A percentile compares a stretch with the other conserved stretches of the same genome.
phyloP scores from a whole-genome alignment of 805 yeast species.

The Zygoascus ofunaensis region DNA sequence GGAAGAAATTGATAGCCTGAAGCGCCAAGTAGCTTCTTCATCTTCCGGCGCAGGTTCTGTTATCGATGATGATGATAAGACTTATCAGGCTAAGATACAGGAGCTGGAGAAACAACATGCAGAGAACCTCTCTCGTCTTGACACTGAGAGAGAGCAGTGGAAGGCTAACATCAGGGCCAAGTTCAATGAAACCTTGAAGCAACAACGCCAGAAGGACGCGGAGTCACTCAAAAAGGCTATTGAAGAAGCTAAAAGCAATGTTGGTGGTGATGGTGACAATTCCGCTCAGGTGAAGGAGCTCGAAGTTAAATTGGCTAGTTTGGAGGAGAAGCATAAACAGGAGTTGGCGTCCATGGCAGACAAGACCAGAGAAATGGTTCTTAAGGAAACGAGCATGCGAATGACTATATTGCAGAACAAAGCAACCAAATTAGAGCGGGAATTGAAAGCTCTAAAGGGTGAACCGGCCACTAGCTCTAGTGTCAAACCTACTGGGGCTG shows the following conservation, averaged over 20 bases:
- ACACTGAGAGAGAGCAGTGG: slow-evolving; percentile 11
- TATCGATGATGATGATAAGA: slow-evolving; percentile 1
- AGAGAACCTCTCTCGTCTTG: slow-evolving; percentile 16
- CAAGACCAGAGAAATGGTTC: slow-evolving; percentile 20
- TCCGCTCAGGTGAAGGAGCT: not conserved
- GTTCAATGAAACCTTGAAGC: slow-evolving; percentile 28
- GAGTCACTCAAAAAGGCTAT: slow-evolving; percentile 4
- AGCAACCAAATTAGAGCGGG: slow-evolving; percentile 42
- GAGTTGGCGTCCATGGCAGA: slow-evolving; percentile 32
- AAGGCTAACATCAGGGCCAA: slow-evolving; percentile 12
- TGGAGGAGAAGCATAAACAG: slow-evolving; percentile 34
- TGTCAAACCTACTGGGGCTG: not conserved
- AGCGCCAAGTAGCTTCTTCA: not conserved
- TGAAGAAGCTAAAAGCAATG: not conserved
- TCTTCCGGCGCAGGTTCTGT: not conserved
- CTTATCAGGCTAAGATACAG: slow-evolving; percentile 14
- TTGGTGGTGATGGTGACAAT: not conserved
- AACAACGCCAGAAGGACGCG: slow-evolving; percentile 27
- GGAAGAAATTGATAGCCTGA: not conserved
- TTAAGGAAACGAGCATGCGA: slow-evolving; percentile 51
- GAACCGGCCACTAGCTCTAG: not conserved
- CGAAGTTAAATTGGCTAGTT: slow-evolving; percentile 22
- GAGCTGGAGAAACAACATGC: slow-evolving; percentile 16
- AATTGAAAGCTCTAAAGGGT: slow-evolving; percentile 18
- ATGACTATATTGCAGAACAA: slow-evolving; percentile 46